These are phyloP conservation scores for Spatholobus suberectus DNA, from an alignment of 306 rosid species.

Conservation along the genomic window DNA sequence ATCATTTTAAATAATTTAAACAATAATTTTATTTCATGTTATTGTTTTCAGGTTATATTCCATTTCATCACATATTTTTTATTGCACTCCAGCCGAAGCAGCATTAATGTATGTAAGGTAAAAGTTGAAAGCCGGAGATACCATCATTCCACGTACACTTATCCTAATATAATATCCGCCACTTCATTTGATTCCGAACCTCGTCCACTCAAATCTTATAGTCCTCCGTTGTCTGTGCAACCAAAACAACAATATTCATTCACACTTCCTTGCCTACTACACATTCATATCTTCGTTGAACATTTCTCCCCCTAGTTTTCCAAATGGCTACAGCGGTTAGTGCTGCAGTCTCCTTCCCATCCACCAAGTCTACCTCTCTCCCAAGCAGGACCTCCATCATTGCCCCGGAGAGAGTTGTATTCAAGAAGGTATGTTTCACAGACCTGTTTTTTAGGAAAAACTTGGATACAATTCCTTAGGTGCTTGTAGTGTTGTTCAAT, in stretches of 20 bases:
- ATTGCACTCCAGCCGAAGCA: neutral
- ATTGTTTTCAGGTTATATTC: neutral
- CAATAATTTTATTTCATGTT: neutral
- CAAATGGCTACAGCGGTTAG: conserved; percentile 86
- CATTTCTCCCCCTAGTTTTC: conserved; percentile 12
- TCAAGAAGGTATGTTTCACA: conserved; percentile 59
- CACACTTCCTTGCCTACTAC: conserved; percentile 24
- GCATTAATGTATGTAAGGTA: neutral
- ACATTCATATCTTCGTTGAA: conserved; percentile 37
- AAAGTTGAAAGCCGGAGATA: conserved; percentile 34
- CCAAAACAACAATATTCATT: conserved; percentile 28
- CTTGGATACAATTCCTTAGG: neutral
- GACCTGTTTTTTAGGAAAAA: neutral
- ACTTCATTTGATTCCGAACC: conserved; percentile 62
- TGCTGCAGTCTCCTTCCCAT: conserved; percentile 83
- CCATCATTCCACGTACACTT: conserved; percentile 51
- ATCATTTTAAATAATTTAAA: neutral
- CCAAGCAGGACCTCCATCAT: conserved; percentile 55
- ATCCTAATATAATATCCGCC: conserved; percentile 68
- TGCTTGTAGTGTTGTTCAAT: too few relatives aligned
- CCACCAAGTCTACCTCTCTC: conserved; percentile 71
- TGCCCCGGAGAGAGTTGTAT: conserved; percentile 64
- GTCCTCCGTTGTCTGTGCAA: conserved; percentile 40
- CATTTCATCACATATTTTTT: neutral
- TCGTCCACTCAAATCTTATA: conserved; percentile 79